Percentiles rank a stretch among this genome's conserved stretches.
Evolutionary conservation across 2,329 filamentous ascomycete species (phyloP).

Genomic region (Penicillium sp.): DNA sequence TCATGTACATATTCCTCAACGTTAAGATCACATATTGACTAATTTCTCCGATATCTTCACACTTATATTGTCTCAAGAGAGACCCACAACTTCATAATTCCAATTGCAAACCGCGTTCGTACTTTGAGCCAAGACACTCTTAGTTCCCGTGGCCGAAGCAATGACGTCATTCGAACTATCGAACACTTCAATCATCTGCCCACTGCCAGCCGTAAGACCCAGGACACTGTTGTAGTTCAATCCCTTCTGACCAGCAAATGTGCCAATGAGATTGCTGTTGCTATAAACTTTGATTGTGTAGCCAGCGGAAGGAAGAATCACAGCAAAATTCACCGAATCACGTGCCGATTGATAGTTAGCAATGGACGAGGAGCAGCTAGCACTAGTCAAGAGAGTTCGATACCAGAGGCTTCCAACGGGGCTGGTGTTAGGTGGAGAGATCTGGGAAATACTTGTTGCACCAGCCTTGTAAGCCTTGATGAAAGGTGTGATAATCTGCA

Average conservation of each 20-base stretch:
- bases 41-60: neutral
- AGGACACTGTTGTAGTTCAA: neutral
- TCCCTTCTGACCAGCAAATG: neutral
- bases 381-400: neutral
- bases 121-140: neutral
- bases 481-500: constrained; percentile 36
- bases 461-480: constrained; percentile 39
- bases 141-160: neutral
- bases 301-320: neutral
- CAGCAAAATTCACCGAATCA: neutral
- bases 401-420: constrained; percentile 34
- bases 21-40: neutral
- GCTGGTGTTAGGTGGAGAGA: constrained; percentile 16
- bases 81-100: neutral
- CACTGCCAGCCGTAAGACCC: neutral
- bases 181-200: neutral
- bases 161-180: neutral
- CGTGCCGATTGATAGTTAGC: neutral
- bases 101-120: neutral
- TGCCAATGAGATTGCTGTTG: neutral
- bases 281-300: neutral
- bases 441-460: constrained; percentile 15
- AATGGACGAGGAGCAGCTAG: neutral
- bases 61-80: neutral
- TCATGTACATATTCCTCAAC: neutral